A percentile compares a stretch with the other conserved stretches of the same genome.
Evolutionary conservation across 1,139 yeast species (phyloP).

Genomic region (Sugiyamaella japonica): DNA sequence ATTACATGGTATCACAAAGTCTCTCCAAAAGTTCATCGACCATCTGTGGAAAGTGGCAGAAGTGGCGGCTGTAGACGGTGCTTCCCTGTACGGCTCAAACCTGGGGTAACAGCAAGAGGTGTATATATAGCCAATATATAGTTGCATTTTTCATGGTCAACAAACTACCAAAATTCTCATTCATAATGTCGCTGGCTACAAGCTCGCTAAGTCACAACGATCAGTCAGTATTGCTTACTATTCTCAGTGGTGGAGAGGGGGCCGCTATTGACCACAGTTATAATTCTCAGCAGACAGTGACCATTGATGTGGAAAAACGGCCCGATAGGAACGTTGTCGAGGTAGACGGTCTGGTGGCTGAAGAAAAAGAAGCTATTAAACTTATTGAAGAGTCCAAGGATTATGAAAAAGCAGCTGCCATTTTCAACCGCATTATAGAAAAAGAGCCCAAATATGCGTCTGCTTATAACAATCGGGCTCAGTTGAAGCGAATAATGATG

Average conservation of each 20-base stretch:
- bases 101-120: not conserved
- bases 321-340: conserved; percentile 33
- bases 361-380: conserved; percentile 33
- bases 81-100: not conserved
- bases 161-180: too few relatives aligned
- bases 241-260: conserved; percentile 27
- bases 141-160: too few relatives aligned
- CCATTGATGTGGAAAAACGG: conserved; percentile 27
- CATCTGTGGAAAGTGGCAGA: not conserved
- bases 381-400: conserved; percentile 25
- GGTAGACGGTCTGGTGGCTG: conserved; percentile 27
- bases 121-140: not conserved
- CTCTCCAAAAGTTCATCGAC: too few relatives aligned
- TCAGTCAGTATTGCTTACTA: conserved; percentile 28
- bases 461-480: conserved; percentile 41
- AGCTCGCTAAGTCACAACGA: conserved; percentile 18
- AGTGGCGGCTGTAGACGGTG: not conserved
- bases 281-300: not conserved
- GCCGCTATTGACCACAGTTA: conserved; percentile 19
- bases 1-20: too few relatives aligned
- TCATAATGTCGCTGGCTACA: conserved; percentile 9
- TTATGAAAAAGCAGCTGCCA: conserved; percentile 23
- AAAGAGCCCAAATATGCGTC: conserved; percentile 37
- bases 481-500: conserved; percentile 27
- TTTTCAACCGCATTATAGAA: conserved; percentile 29